Conservation (phyloP, 352 stramenopile genomes). For the Pythium insidiosum region DNA sequence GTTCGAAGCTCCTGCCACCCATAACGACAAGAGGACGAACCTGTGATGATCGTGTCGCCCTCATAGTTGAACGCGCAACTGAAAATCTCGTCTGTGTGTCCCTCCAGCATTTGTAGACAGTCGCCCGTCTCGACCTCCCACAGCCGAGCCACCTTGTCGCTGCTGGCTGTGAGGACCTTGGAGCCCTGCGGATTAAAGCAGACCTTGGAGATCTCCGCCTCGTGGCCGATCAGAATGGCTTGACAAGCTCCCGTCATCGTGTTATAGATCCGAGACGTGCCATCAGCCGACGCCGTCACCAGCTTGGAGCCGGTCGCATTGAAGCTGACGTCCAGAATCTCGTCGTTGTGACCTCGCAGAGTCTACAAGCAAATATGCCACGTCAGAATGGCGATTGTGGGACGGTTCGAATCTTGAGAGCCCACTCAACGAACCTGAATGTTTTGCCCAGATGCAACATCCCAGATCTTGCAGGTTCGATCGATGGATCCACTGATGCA, state of each 20-base stretch:
- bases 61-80: slow-evolving; percentile 96
- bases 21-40: slow-evolving; percentile 33
- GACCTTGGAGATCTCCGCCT: slow-evolving; percentile 94
- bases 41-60: slow-evolving; percentile 95
- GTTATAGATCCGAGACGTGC: slow-evolving; percentile 93
- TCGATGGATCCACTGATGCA: slow-evolving; percentile 93
- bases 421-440: slow-evolving; percentile 38
- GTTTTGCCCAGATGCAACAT: slow-evolving; percentile 87
- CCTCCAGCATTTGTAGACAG: slow-evolving; percentile 92
- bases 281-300: slow-evolving; percentile 90
- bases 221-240: slow-evolving; percentile 92
- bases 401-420: not conserved
- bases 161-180: slow-evolving; percentile 91
- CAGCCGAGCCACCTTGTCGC: slow-evolving; percentile 90
- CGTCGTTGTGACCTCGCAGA: slow-evolving; percentile 91
- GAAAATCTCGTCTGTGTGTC: slow-evolving; percentile 97
- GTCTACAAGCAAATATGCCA: slow-evolving; percentile 54
- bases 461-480: slow-evolving; percentile 92
- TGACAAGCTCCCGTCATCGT: slow-evolving; percentile 93
- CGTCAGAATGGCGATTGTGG: too few species aligned
- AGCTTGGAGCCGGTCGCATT: slow-evolving; percentile 93
- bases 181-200: slow-evolving; percentile 94
- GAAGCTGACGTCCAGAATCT: slow-evolving; percentile 94
- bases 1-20: not conserved
- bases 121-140: slow-evolving; percentile 94